Evolutionary conservation across 2,329 filamentous ascomycete genomes (phyloP).

Genomic region (Monosporascus sp.): DNA sequence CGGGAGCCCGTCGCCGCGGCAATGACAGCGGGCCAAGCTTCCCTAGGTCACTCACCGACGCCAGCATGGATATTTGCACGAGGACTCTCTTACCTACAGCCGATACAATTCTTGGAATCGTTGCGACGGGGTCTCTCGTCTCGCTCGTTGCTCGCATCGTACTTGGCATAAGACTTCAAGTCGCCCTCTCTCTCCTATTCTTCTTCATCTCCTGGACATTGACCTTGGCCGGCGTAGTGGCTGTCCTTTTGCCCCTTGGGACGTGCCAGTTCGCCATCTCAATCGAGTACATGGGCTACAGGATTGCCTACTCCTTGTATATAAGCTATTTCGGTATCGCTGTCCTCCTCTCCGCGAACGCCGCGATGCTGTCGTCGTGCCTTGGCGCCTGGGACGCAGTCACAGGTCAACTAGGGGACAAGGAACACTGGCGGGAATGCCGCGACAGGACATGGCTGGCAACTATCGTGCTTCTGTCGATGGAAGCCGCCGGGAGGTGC

Average conservation of each 20-base stretch:
- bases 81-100: background rate
- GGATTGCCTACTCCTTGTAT: background rate
- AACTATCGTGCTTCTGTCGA: background rate
- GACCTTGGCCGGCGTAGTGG: background rate
- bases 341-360: background rate
- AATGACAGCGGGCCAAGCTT: background rate
- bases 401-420: background rate
- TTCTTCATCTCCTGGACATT: background rate
- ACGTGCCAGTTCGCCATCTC: background rate
- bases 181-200: background rate
- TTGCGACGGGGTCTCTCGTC: background rate
- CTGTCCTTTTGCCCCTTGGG: background rate
- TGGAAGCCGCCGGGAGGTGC: background rate
- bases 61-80: conserved; percentile 1
- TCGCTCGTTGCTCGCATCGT: background rate
- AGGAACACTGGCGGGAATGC: background rate
- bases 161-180: background rate
- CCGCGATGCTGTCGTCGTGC: background rate
- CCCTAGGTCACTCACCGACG: too few species aligned
- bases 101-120: background rate
- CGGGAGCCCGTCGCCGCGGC: background rate
- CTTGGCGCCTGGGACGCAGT: background rate
- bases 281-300: background rate
- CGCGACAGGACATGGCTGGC: background rate
- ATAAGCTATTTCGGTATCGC: background rate